Base-by-base conservation (phyloP, 2,329 filamentous ascomycete genomes). In the Thermothelomyces thermophilus region DNA sequence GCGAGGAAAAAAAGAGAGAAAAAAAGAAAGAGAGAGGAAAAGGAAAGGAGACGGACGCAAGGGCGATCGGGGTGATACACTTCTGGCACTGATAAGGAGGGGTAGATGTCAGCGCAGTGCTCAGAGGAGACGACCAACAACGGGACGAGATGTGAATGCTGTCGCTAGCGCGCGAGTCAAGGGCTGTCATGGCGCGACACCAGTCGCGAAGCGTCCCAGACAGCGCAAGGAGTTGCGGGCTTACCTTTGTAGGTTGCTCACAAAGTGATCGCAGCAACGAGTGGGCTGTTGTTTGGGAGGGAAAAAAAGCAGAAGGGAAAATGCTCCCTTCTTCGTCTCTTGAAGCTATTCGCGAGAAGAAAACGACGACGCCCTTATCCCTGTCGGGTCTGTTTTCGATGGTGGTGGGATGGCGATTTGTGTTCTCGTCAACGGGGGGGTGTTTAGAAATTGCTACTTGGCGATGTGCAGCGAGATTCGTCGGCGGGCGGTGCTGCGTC, bases 261-360 rank as follows among this genome's bases (percentile, higher is more conserved):
- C 53, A 57, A n/a, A 60, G 57, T 52, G 56, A 60, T 60, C 58
- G 56, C 57, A 55, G 54, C 55, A 56, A 57, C 48, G 46, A 54
- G 49, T 54, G 54, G 52, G 49, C 42, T 51, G 44, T 53, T 48
- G 41, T 31, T n/a, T n/a, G n/a, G n/a, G n/a, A n/a, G n/a, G n/a
- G n/a, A n/a, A 48, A 31, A 40, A 43, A 41, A 41, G 46, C 19
- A 43, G 35, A 44, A 52, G 47, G 52, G 51, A 49, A 61, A 58
- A 61, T 64, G 64, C 59, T n/a, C 63, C 69, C 65, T 65, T 50
- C 39, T 30, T 51, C 55, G 47, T 52, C 53, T 37, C 50, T 36
- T 20, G 50, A 43, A 34, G 35, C 20, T 28, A 35, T 7, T 50
- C 41, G 50, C 37, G 41, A 41, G 42, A 41, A 46, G 41, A 41